These are phyloP conservation scores for Gynostemma pentaphyllum DNA, from an alignment of 306 rosid genomes.

Conservation along the genomic window DNA sequence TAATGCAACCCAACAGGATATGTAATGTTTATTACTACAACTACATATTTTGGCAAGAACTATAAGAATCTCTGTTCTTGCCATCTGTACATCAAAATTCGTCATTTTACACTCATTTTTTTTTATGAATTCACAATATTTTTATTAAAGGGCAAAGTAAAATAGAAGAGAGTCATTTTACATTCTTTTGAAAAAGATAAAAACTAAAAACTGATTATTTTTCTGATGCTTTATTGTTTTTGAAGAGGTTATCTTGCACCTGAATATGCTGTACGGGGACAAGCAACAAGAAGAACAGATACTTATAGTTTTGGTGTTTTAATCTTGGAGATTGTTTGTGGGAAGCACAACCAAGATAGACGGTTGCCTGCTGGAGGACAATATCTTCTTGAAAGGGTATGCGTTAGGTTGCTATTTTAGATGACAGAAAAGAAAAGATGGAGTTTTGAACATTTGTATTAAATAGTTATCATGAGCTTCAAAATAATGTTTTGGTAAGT, in stretches of 20 bases:
- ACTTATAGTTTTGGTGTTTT: slow-evolving; percentile 78
- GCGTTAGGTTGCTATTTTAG: slow-evolving; percentile 6
- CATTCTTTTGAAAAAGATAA: background rate
- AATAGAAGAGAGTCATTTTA: too few relatives aligned
- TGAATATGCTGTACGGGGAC: slow-evolving; percentile 72
- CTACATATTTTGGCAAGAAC: too few relatives aligned
- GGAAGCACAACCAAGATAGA: slow-evolving; percentile 60
- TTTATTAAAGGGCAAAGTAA: too few relatives aligned
- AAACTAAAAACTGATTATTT: background rate
- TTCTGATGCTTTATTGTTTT: slow-evolving; percentile 6
- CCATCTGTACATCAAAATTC: too few relatives aligned
- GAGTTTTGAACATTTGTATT: background rate
- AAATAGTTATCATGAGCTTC: background rate
- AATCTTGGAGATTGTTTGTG: slow-evolving; percentile 64
- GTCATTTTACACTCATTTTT: too few relatives aligned
- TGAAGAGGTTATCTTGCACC: slow-evolving; percentile 84
- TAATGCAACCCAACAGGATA: background rate
- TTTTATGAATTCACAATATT: too few relatives aligned
- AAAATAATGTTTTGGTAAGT: background rate
- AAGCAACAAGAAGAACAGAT: slow-evolving; percentile 79
- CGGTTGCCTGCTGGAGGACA: slow-evolving; percentile 48
- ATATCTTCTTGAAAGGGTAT: slow-evolving; percentile 67
- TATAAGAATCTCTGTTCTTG: too few relatives aligned
- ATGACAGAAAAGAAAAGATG: background rate
- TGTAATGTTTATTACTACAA: too few relatives aligned